Evolutionary conservation across 192 early-diverging fungal species (phyloP).

Genomic region (Dimargaris xerosporica): DNA sequence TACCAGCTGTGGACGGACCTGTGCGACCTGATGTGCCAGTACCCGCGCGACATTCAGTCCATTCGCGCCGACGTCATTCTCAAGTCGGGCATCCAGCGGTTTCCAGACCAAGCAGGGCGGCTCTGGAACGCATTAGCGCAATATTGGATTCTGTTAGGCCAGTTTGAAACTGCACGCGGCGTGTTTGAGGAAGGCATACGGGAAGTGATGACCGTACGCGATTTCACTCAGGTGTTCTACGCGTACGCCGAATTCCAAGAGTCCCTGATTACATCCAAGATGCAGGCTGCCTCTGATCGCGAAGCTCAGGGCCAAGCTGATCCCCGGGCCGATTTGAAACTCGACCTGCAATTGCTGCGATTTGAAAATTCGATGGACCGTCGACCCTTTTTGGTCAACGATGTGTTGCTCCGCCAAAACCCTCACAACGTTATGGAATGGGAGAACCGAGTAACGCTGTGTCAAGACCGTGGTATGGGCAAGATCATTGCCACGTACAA

Average conservation of each 20-base stretch:
- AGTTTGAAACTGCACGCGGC: slow-evolving; percentile 79
- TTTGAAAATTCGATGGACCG: slow-evolving; percentile 87
- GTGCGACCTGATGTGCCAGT: slow-evolving; percentile 60
- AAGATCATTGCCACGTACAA: background rate
- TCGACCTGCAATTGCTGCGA: slow-evolving; percentile 72
- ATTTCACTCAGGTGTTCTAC: slow-evolving; percentile 94
- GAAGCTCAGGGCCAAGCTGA: slow-evolving; percentile 29
- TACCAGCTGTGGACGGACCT: slow-evolving; percentile 27
- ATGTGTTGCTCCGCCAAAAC: slow-evolving; percentile 81
- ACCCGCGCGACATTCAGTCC: slow-evolving; percentile 50
- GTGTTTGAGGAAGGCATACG: slow-evolving; percentile 85
- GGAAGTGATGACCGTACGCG: slow-evolving; percentile 64
- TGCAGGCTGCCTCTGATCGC: slow-evolving; percentile 47
- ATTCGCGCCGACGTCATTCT: slow-evolving; percentile 69
- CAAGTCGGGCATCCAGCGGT: slow-evolving; percentile 65
- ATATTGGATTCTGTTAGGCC: slow-evolving; percentile 57
- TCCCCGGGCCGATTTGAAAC: slow-evolving; percentile 37
- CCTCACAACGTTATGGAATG: slow-evolving; percentile 84
- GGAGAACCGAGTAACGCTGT: slow-evolving; percentile 68
- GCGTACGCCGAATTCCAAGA: slow-evolving; percentile 90
- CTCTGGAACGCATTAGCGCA: slow-evolving; percentile 75
- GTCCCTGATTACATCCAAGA: slow-evolving; percentile 48
- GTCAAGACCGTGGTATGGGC: slow-evolving; percentile 37
- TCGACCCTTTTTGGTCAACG: slow-evolving; percentile 83
- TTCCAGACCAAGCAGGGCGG: slow-evolving; percentile 73